Evolutionary conservation across 306 rosid species (phyloP), one percentile per base, ranked within the genome.

Genomic region (Glycine latifolia): DNA sequence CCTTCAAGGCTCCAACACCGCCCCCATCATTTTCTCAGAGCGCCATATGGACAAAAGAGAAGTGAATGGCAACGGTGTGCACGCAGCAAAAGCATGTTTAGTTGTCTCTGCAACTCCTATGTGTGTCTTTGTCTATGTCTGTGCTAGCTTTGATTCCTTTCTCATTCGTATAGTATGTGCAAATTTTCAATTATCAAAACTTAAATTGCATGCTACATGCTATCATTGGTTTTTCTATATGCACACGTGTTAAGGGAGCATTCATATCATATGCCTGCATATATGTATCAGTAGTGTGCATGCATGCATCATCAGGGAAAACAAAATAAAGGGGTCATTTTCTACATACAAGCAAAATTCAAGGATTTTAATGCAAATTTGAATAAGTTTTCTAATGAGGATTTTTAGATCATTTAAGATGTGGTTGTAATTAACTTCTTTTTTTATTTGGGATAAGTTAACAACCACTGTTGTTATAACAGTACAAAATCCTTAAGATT

Each of bases 1-100:
- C 84, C 90, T 44, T 83, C 82, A 85, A 87, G 62, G 71, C 73
- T 13, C 91, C 93, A 88, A 88, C 95, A 89, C 77, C 31, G 31
- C 37, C 2, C 47, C 87, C 92, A 91, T 92, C 90, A 88, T 90
- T 83, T 26, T 81, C 87, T 84, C 87, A 80, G 39, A 74, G 37
- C 13, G 74, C 82, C 50, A 67, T 58, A 17, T 77, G 75, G 76
- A 33, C 73, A 50, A 82, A 79, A 79, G 81, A 65, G 59, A 69
- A 47, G 82, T 8, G 83, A 65, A 83, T 83, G 87, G 77, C 31
- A 26, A 26, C 31, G 31, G 31, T 26, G 31, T 26, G 77, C 91
- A 89, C 90, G 93, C 92, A 91, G 67, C 91, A 83, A 87, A 92
- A 89, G 90, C 93, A 87, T 26, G 72, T 84, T 71, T 87, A 89